Conservation (phyloP, 345 rosid genomes). For the Raphanus raphanistrum region DNA sequence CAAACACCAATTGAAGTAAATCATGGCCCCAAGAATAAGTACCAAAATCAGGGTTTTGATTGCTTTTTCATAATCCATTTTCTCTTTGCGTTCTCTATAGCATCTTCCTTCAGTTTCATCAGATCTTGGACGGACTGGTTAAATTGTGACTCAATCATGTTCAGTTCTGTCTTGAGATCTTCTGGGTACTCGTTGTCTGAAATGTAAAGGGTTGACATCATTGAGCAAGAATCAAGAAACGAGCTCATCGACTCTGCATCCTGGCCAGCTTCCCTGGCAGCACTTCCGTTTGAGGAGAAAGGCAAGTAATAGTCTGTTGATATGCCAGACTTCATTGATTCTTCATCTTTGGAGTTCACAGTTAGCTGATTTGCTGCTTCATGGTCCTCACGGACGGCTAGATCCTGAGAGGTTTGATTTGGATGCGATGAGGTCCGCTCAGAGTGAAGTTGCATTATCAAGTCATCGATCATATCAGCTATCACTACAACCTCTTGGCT, state of each 20-base stretch:
- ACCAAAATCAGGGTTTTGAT: conserved; percentile 22
- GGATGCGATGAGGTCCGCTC: conserved; percentile 40
- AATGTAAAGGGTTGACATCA: conserved; percentile 41
- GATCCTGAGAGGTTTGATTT: conserved; percentile 28
- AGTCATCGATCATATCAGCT: conserved; percentile 69
- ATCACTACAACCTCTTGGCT: conserved; percentile 59
- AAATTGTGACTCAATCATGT: conserved; percentile 54
- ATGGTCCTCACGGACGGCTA: conserved; percentile 14
- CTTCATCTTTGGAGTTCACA: conserved; percentile 29
- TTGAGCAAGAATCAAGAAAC: conserved; percentile 46
- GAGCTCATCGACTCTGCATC: conserved; percentile 39
- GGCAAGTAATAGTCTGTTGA: conserved; percentile 51
- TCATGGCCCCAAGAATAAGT: conserved; percentile 2
- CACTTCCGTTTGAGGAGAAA: conserved; percentile 34
- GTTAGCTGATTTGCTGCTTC: conserved; percentile 31
- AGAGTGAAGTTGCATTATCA: conserved; percentile 56
- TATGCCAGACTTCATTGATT: conserved; percentile 51
- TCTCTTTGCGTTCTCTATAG: conserved; percentile 55
- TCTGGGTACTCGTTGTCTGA: conserved; percentile 43
- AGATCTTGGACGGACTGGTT: conserved; percentile 61
- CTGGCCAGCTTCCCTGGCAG: conserved; percentile 32
- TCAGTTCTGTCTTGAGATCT: conserved; percentile 56
- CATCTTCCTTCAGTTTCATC: conserved; percentile 64
- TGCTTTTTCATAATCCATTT: conserved; percentile 63
- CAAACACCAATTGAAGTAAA: neutral